phyloP scores from a whole-genome alignment of 108 stramenopile genomes.

The Cylindrotheca closterium region DNA sequence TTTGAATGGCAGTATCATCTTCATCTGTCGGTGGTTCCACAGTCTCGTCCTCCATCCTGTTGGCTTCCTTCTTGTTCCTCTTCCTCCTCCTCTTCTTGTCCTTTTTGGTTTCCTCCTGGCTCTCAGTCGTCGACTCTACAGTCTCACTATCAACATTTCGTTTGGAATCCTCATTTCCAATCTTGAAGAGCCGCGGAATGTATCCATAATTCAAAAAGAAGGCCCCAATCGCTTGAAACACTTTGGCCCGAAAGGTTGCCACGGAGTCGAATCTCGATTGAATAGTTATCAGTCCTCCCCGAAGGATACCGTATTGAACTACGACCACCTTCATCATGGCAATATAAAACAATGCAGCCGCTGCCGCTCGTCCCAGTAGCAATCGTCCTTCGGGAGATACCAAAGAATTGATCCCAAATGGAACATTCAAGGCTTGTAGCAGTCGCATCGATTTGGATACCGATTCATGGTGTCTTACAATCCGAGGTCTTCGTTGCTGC shows the following conservation, averaged over 20 bases:
- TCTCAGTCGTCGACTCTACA: background rate
- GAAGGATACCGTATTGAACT: conserved; percentile 39
- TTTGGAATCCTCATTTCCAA: conserved; percentile 1
- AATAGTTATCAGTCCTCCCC: conserved; percentile 24
- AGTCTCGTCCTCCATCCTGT: conserved; percentile 6
- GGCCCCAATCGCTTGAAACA: conserved; percentile 13
- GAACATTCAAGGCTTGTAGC: conserved; percentile 15
- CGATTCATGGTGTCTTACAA: no score
- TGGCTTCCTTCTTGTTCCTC: conserved; percentile 7
- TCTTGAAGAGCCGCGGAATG: conserved; percentile 17
- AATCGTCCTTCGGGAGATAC: conserved; percentile 29
- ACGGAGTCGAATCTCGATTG: conserved; percentile 23
- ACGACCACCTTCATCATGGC: conserved; percentile 28
- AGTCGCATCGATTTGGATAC: no score
- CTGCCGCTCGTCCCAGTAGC: conserved; percentile 36
- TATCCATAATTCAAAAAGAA: conserved; percentile 34
- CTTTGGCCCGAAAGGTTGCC: conserved; percentile 6
- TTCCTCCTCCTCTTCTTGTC: conserved; percentile 4
- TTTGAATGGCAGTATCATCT: no score
- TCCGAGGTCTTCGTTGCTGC: no score
- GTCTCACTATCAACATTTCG: background rate
- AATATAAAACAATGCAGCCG: conserved; percentile 37
- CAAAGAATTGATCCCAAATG: conserved; percentile 28
- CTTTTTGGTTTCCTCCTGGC: conserved; percentile 1
- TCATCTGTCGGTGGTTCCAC: background rate